Conservation (phyloP, 176 grass and related monocot genomes). For the Phyllostachys edulis region DNA sequence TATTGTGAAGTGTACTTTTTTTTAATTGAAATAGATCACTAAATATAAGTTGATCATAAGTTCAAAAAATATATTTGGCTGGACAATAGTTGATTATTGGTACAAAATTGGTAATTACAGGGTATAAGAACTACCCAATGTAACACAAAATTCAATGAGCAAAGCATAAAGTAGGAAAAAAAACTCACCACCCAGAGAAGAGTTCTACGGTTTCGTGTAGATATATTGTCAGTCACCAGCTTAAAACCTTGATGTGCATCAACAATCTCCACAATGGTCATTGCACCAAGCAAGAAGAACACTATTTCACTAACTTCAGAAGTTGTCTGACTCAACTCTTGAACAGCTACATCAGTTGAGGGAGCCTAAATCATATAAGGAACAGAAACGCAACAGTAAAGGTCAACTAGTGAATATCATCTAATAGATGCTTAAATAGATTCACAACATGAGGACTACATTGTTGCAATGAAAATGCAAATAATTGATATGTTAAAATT, state of each 20-base stretch:
- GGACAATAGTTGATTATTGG: constrained; percentile 5
- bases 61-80: neutral
- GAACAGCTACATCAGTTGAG: constrained; percentile 72
- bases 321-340: constrained; percentile 70
- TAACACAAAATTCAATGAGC: neutral
- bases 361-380: constrained; percentile 64
- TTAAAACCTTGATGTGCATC: constrained; percentile 99
- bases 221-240: constrained; percentile 93
- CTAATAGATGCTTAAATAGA: constrained; percentile 1
- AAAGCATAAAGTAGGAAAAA: neutral
- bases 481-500: neutral
- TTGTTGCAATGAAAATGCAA: neutral
- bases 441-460: neutral
- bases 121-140: neutral
- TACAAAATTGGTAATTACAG: constrained; percentile 1
- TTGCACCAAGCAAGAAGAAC: constrained; percentile 97
- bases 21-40: neutral
- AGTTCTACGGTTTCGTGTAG: constrained; percentile 75
- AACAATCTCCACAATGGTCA: constrained; percentile 99
- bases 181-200: constrained; percentile 96
- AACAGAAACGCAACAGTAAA: constrained; percentile 30
- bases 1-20: neutral
- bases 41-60: constrained; percentile 13
- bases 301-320: constrained; percentile 98
- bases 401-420: neutral